A percentile compares a stretch with the other conserved stretches of the same genome.
These are phyloP conservation scores for Talaromyces borbonicus DNA, from an alignment of 495 filamentous ascomycete genomes.

Conservation along the genomic window DNA sequence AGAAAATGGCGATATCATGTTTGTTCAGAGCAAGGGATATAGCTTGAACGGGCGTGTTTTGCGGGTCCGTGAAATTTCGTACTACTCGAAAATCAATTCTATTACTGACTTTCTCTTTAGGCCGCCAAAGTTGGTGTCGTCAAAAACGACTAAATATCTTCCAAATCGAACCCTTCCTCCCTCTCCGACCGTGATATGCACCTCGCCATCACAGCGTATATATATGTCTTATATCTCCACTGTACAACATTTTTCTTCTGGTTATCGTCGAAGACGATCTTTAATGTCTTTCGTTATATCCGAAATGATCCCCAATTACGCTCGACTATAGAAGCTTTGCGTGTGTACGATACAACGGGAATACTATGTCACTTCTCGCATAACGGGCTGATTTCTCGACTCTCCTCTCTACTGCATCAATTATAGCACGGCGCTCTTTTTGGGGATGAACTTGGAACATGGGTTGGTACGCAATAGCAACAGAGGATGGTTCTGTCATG, in stretches of 20 bases:
- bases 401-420: conserved; percentile 8
- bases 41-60: conserved; percentile 80
- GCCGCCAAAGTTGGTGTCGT: conserved; percentile 95
- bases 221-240: conserved; percentile 14
- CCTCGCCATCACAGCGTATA: background rate
- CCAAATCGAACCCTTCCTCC: conserved; percentile 7
- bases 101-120: conserved; percentile 19
- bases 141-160: conserved; percentile 45
- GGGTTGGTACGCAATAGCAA: conserved; percentile 6
- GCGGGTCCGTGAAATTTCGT: conserved; percentile 42
- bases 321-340: background rate
- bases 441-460: background rate
- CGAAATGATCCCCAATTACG: background rate
- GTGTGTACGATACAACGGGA: conserved; percentile 5
- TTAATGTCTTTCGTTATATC: background rate
- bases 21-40: conserved; percentile 92
- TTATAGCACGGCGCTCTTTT: conserved; percentile 8
- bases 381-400: background rate
- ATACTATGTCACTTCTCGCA: background rate
- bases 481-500: background rate
- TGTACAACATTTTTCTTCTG: conserved; percentile 39
- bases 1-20: conserved; percentile 85
- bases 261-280: conserved; percentile 7
- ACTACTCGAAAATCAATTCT: background rate
- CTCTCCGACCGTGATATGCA: background rate